Conservation (phyloP, 2,329 filamentous ascomycete genomes). For the Camillea tinctor region DNA sequence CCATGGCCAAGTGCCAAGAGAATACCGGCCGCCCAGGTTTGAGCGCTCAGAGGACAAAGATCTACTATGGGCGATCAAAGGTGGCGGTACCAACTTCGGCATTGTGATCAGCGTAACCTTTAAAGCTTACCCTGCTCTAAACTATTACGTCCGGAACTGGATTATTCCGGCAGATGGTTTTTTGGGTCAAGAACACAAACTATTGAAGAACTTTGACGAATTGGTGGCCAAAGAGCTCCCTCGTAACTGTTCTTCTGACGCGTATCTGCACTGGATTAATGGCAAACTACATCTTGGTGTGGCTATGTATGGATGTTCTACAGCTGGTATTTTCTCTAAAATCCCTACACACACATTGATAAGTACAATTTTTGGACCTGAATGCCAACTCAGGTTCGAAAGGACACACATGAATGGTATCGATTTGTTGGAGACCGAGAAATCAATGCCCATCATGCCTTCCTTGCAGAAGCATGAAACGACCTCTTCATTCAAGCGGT, state of each 20-base stretch:
- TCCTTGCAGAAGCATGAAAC: conserved; percentile 57
- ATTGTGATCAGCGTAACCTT: conserved; percentile 55
- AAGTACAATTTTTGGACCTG: conserved; percentile 33
- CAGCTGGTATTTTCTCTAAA: conserved; percentile 7
- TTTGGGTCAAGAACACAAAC: no score
- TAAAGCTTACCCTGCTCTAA: conserved; percentile 42
- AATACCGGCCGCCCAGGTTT: conserved; percentile 41
- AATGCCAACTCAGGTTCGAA: conserved; percentile 32
- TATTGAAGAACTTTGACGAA: conserved; percentile 41
- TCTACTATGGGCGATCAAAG: conserved; percentile 57
- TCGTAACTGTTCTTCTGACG: conserved; percentile 48
- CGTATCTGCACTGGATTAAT: conserved; percentile 53
- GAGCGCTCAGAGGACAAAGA: conserved; percentile 49
- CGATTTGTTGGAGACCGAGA: conserved; percentile 56
- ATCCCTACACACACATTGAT: conserved; percentile 10
- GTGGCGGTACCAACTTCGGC: conserved; percentile 59
- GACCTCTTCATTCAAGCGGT: conserved; percentile 64
- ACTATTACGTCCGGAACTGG: conserved; percentile 42
- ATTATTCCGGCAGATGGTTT: no score
- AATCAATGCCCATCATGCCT: conserved; percentile 61
- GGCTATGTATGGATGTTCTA: conserved; percentile 45
- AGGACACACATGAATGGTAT: conserved; percentile 46
- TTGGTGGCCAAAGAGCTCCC: conserved; percentile 40
- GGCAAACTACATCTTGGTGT: conserved; percentile 50
- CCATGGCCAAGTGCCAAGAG: conserved; percentile 50